Conservation (phyloP, 345 rosid species). For the Luvunga scandens region DNA sequence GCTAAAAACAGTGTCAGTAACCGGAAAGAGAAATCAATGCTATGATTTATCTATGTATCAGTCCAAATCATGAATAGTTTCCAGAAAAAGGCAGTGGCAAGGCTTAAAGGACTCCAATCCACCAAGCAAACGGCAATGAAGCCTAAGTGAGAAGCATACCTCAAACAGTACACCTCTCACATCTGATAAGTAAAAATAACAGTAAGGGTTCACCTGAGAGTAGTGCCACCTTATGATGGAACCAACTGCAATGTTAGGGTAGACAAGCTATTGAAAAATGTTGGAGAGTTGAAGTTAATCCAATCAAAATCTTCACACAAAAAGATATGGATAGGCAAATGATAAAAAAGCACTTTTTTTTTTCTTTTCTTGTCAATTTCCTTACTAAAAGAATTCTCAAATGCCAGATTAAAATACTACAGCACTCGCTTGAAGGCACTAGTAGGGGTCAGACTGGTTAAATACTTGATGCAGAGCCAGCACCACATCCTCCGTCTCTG, state of each 20-base stretch:
- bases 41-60: background rate
- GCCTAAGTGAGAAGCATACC: slow-evolving; percentile 58
- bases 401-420: slow-evolving; percentile 48
- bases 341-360: slow-evolving; percentile 12
- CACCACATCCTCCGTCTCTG: slow-evolving; percentile 59
- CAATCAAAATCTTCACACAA: slow-evolving; percentile 23
- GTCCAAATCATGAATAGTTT: slow-evolving; percentile 5
- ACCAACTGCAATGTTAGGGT: slow-evolving; percentile 46
- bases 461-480: slow-evolving; percentile 62
- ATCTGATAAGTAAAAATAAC: slow-evolving; percentile 33
- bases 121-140: slow-evolving; percentile 30
- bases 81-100: background rate
- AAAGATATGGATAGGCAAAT: slow-evolving; percentile 23
- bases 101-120: slow-evolving; percentile 27
- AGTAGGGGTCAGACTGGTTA: slow-evolving; percentile 55
- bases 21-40: background rate
- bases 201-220: slow-evolving; percentile 37
- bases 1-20: background rate
- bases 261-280: slow-evolving; percentile 29
- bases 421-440: slow-evolving; percentile 45
- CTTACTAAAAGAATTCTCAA: slow-evolving; percentile 49
- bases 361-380: slow-evolving; percentile 19
- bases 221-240: slow-evolving; percentile 36
- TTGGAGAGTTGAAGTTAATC: slow-evolving; percentile 31
- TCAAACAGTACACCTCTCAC: slow-evolving; percentile 60